A percentile compares a stretch with the other conserved stretches of the same genome.
Conservation (phyloP, 257 asterid genomes). For the Primulina huaijiensis region DNA sequence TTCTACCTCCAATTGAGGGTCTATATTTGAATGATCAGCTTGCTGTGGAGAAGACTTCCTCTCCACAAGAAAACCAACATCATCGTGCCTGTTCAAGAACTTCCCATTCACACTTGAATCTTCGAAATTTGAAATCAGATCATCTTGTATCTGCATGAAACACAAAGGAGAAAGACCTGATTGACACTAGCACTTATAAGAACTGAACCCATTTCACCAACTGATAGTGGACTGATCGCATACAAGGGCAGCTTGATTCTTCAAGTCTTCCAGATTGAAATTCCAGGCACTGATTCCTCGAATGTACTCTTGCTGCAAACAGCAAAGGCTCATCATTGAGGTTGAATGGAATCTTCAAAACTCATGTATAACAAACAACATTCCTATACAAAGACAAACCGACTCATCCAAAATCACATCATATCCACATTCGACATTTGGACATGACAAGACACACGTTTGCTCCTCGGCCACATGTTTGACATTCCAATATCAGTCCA, state of each 20-base stretch:
- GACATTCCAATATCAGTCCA: not conserved
- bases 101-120: conserved; percentile 47
- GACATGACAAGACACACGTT: not conserved
- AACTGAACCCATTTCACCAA: conserved; percentile 28
- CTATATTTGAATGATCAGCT: conserved; percentile 41
- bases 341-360: conserved; percentile 4
- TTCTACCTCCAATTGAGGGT: conserved; percentile 49
- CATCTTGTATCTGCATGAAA: conserved; percentile 78
- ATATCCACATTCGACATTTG: not conserved
- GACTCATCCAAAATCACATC: not conserved
- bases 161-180: conserved; percentile 19
- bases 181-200: conserved; percentile 3
- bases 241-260: conserved; percentile 92
- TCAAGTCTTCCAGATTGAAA: conserved; percentile 91
- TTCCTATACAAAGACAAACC: not conserved
- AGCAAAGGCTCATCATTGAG: conserved; percentile 21
- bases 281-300: conserved; percentile 98
- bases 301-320: conserved; percentile 87
- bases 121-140: conserved; percentile 50
- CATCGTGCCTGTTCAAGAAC: conserved; percentile 40
- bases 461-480: not conserved
- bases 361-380: not conserved
- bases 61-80: conserved; percentile 43
- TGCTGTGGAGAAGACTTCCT: conserved; percentile 31
- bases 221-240: conserved; percentile 25